Evolutionary conservation across 2,329 filamentous ascomycete species (phyloP), one percentile per base, ranked within the genome.

Genomic region (Aspergillus sp.): DNA sequence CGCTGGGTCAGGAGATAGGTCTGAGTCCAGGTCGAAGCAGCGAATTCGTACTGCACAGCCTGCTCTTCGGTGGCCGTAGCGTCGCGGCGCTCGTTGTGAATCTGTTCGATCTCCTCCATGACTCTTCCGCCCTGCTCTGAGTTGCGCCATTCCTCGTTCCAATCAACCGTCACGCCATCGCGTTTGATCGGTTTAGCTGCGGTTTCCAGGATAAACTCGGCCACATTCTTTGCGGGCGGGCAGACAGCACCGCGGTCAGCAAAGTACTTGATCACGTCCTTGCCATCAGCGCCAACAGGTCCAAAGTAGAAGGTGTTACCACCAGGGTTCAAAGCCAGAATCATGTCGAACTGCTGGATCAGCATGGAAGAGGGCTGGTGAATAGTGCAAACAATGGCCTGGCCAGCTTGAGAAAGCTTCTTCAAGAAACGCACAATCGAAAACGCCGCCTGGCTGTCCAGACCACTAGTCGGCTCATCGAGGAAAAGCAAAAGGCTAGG

Each of bases 221-320:
- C 86, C 4, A 87, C 81, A 67, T 88, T 88, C 73, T 86, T 87
- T 64, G 73, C 84, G 0, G 86, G 84, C 3, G 88, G 87, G 57
- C 88, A 90, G 33, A 83, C 75, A 2, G 86, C 83, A 11, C 89
- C 89, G 35, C 87, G 82, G 19, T 86, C 80, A 3, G 80, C 82
- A 62, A 90, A 90, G 73, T 90, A 90, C 39, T 88, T 81, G 65
- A 86, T 82, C 2, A 90, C 84, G 14, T 82, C 81, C 3, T 80
- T 75, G 5, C 87, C 87, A 43, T 87, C 84, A n/a, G 87, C 79
- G 55, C 88, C 89, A 12, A 90, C 84, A 0, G 86, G 83, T 0
- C 89, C 89, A 57, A 90, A 91, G 73, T 91, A 91, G 72, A 89
- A 89, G 0, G 85, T 87, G 67, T 88, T 88, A 19, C 86, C 87